Percentiles rank a stretch among this genome's conserved stretches.
These are phyloP conservation scores for Aspergillus transmontanensis DNA, from an alignment of 2,329 filamentous ascomycete species.

Conservation along the genomic window DNA sequence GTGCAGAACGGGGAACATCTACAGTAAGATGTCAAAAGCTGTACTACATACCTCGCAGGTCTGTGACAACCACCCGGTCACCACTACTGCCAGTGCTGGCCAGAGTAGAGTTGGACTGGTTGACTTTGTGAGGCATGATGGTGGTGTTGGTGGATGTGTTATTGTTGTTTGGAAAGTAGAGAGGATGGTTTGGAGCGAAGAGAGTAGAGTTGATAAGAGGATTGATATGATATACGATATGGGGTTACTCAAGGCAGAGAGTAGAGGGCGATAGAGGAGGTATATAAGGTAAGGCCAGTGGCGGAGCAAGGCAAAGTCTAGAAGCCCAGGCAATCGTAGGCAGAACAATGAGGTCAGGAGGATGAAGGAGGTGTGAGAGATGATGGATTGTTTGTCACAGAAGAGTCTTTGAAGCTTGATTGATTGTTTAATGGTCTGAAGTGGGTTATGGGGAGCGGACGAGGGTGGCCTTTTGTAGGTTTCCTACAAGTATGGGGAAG, in stretches of 20 bases:
- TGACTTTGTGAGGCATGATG: slow-evolving; percentile 40
- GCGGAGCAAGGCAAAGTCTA: slow-evolving; percentile 7
- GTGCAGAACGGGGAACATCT: not conserved
- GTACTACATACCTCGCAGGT: slow-evolving; percentile 32
- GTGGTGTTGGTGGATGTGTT: not conserved
- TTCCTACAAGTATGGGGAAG: slow-evolving; percentile 16
- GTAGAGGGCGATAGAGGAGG: not conserved
- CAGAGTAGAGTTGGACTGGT: slow-evolving; percentile 39
- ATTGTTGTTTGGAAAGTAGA: slow-evolving; percentile 2
- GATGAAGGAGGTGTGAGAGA: slow-evolving; percentile 1
- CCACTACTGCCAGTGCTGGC: slow-evolving; percentile 34
- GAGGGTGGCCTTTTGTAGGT: slow-evolving; percentile 19
- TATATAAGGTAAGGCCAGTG: slow-evolving; percentile 8
- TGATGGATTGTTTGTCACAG: slow-evolving; percentile 13
- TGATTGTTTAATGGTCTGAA: not conserved
- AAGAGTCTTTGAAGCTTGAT: not conserved
- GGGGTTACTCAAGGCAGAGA: not conserved
- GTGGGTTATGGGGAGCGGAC: slow-evolving; percentile 8
- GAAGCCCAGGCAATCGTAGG: slow-evolving; percentile 2
- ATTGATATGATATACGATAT: not conserved
- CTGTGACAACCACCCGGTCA: slow-evolving; percentile 32
- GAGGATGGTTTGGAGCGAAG: not conserved
- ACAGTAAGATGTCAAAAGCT: not conserved
- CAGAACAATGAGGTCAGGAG: not conserved
- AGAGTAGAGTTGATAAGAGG: slow-evolving; percentile 4